phyloP scores from a whole-genome alignment of 1,139 yeast genomes.

The Kodamaea sp. region DNA sequence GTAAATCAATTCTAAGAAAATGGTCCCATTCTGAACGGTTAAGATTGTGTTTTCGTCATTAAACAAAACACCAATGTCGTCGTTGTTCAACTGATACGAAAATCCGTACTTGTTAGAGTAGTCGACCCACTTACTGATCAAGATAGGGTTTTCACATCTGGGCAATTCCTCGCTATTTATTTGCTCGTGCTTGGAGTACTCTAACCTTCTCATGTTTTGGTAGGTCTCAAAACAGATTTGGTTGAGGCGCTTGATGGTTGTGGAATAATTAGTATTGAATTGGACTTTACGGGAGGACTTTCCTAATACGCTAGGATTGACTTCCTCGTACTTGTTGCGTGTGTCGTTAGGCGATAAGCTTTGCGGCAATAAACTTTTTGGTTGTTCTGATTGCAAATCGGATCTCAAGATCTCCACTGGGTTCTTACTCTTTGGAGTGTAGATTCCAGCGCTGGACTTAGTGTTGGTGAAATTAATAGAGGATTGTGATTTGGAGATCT shows the following conservation, averaged over 20 bases:
- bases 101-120: conserved; percentile 95
- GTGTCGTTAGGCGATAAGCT: conserved; percentile 94
- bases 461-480: conserved; percentile 68
- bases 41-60: conserved; percentile 81
- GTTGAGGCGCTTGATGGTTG: conserved; percentile 42
- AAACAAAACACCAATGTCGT: conserved; percentile 89
- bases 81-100: conserved; percentile 87
- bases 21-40: conserved; percentile 62
- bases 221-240: conserved; percentile 43
- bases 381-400: conserved; percentile 70
- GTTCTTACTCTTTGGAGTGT: conserved; percentile 53
- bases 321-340: conserved; percentile 81
- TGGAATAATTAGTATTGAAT: conserved; percentile 43
- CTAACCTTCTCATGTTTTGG: conserved; percentile 44
- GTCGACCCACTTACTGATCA: conserved; percentile 96
- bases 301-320: conserved; percentile 44
- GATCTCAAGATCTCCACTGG: conserved; percentile 72
- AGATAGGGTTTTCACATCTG: conserved; percentile 61
- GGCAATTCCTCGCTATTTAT: conserved; percentile 43
- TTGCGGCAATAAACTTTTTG: conserved; percentile 74
- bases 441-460: conserved; percentile 65
- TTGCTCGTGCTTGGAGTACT: conserved; percentile 33
- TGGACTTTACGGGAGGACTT: conserved; percentile 42
- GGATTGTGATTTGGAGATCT: conserved; percentile 61
- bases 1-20: conserved; percentile 62